Base-by-base conservation (phyloP, 164 flowering plant species). In the Berberis vulgaris region DNA sequence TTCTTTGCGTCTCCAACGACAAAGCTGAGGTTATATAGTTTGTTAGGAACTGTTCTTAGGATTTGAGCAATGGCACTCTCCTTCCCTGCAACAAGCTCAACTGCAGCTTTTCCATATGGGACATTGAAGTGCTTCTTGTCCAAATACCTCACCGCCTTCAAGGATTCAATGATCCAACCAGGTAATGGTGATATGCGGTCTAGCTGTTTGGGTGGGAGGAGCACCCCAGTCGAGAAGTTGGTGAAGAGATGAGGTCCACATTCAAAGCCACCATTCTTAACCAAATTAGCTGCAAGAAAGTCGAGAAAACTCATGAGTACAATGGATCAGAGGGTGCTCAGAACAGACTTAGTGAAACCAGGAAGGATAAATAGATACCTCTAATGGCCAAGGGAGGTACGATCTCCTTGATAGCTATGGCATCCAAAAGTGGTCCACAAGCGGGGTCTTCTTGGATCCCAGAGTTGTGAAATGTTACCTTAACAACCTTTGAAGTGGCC, bases 91-190 rank as follows among this genome's bases (percentile, higher is more conserved):
- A 88, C 86, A 0, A 88, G 77, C 64, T 88, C 95, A 1, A 88
- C 72, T 1, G 91, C 95, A 1, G 83, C 76, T 41, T 58, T 66
- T 1, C 83, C 85, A 6, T 72, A 67, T 0, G 95, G 91, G 5
- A 88, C 87, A 0, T 74, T 67, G 74, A 83, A 86, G 47, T 88
- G 87, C 11, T 65, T 78, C 0, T 83, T 72, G 76, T 88, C 88
- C 2, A 86, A 71, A 82, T 79, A 84, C 54, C 84, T 86, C 41
- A 88, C 89, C 7, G 95, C 87, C 43, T 86, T 88, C 10, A 84
- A 76, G 49, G 95, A 88, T 47, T 82, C 91, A 2, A 88, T 72
- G 68, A 84, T 81, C 95, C 95, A 88, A 2, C 85, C 87, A 0
- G 89, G 91, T 3, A 86, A 65, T 1, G 91, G 89, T 3, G 88